Evolutionary conservation across 106 monocot genomes (phyloP).

Genomic region (Phalaenopsis equestris): DNA sequence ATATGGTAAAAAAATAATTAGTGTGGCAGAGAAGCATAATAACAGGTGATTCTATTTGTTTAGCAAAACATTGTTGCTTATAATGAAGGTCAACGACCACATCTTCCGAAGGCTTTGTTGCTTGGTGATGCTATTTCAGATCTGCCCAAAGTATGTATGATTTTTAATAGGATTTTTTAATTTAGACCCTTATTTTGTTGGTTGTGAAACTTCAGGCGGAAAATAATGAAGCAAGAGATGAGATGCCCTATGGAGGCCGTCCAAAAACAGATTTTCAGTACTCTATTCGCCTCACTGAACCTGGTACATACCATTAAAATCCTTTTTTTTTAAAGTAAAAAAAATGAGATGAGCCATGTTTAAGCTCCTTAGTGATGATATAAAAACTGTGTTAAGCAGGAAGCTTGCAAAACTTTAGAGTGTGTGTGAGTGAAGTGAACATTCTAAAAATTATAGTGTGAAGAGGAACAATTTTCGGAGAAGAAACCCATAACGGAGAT

Average conservation of each 20-base stretch:
- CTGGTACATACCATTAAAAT: conserved; percentile 4
- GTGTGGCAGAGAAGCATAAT: background rate
- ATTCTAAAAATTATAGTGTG: too few species aligned
- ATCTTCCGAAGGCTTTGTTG: conserved; percentile 4
- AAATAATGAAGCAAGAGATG: conserved; percentile 24
- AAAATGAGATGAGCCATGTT: too few species aligned
- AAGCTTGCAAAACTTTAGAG: too few species aligned
- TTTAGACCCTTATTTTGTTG: background rate
- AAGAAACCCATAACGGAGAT: too few species aligned
- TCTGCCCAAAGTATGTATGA: background rate
- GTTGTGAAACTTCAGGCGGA: conserved; percentile 3
- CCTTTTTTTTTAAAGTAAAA: background rate
- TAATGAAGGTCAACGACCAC: background rate
- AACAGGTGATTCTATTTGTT: background rate
- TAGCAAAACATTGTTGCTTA: conserved; percentile 10
- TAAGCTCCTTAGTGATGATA: too few species aligned
- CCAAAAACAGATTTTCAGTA: conserved; percentile 19
- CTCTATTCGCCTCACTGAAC: conserved; percentile 9
- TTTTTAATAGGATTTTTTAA: background rate
- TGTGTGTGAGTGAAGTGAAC: too few species aligned
- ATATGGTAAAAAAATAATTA: background rate
- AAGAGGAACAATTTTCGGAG: too few species aligned
- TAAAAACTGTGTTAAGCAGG: too few species aligned
- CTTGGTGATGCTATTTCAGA: conserved; percentile 10
- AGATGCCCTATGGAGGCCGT: conserved; percentile 8